These are phyloP conservation scores for Gossypium gossypioides DNA, from an alignment of 441 rosid species.

Conservation along the genomic window DNA sequence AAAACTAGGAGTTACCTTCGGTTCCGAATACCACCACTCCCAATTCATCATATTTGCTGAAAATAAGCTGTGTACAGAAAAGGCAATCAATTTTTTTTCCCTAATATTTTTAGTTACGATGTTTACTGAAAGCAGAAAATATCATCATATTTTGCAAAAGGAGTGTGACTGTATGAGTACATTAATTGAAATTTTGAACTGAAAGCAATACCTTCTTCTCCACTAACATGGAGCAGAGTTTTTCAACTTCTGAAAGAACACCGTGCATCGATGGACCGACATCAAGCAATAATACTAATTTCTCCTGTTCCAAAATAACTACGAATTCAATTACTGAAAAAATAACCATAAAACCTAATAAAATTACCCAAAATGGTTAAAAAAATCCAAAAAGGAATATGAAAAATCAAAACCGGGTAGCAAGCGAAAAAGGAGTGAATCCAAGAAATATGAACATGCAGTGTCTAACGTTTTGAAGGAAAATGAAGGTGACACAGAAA, in stretches of 20 bases:
- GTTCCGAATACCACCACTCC: constrained; percentile 84
- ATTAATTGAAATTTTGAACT: background rate
- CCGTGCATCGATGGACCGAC: constrained; percentile 76
- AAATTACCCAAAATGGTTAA: background rate
- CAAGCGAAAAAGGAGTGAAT: background rate
- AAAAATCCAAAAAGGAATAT: background rate
- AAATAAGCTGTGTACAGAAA: constrained; percentile 49
- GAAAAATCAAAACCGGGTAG: background rate
- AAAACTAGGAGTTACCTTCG: constrained; percentile 36
- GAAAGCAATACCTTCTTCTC: constrained; percentile 55
- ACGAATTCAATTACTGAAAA: background rate
- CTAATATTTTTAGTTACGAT: background rate
- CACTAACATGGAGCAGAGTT: constrained; percentile 54
- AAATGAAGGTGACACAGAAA: background rate
- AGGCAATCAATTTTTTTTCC: background rate
- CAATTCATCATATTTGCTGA: constrained; percentile 68
- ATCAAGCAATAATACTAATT: constrained; percentile 66
- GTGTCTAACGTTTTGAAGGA: background rate
- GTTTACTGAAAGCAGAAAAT: background rate
- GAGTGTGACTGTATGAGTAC: background rate
- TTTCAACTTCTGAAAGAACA: constrained; percentile 56
- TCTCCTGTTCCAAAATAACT: constrained; percentile 43
- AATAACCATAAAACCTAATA: constrained; percentile 11
- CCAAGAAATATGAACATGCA: background rate
- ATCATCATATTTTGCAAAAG: background rate